Base-by-base conservation (phyloP, 139 green algal genomes). In the Volvox africanus region DNA sequence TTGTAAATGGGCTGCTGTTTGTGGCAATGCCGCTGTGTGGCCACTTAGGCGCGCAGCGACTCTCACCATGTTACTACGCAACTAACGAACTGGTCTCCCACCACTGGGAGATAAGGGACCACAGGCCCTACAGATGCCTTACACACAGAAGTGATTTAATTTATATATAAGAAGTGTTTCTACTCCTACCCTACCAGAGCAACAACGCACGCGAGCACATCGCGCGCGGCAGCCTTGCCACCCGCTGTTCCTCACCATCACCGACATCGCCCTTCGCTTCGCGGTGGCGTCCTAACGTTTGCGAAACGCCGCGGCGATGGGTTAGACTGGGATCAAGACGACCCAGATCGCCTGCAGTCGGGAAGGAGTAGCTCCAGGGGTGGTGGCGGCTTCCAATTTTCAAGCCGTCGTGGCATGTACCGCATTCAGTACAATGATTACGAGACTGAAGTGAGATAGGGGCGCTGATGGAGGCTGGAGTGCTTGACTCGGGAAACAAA, bases 351-450 rank as follows among this genome's bases (percentile, higher is more conserved):
- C 35, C 65, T 6, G 65, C 28, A 62, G 33, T 21, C 21, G 0
- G 20, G 13, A 22, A 67, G 67, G 36, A 26, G 78, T 13, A 24
- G 79, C 79, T 36, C 19, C 22, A 68, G 37, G 61, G 12, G 24
- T 33, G 32, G 61, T 33, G 35, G 65, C 33, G 82, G 82, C 13
- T 79, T 88, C 33, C 62, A 77, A 26, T 88, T 88, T 35, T 67
- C 65, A 26, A 88, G 36, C 5, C 65, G 65, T 36, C 33, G 82
- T 6, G 82, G 82, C 22, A 67, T 67, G 22, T 88, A 79, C 33
- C 65, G 65, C 21, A 22, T 88, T 26, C 82, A 88, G 33, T 88
- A 88, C 82, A 88, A 88, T 32, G 65, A 88, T 2, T 88, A 88
- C 22, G 82, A 88, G 35, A 28, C 82, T 3, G 82, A 88, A 36